Evolutionary conservation across 805 yeast genomes (phyloP).

Genomic region (Saturnispora besseyi): DNA sequence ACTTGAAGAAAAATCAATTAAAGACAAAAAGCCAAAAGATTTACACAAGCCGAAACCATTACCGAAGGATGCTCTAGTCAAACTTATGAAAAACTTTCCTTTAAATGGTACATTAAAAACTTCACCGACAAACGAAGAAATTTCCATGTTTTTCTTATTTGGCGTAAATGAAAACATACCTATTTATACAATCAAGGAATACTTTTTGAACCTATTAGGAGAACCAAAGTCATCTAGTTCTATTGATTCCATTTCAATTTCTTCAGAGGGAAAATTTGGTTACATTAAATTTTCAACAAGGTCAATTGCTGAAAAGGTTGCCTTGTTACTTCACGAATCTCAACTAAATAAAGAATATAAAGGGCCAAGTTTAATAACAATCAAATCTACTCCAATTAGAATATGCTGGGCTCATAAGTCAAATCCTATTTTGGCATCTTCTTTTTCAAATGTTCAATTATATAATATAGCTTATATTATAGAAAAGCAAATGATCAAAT

Average conservation of each 20-base stretch:
- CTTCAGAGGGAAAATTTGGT: slow-evolving; percentile 57
- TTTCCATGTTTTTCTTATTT: slow-evolving; percentile 62
- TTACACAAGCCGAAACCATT: slow-evolving; percentile 7
- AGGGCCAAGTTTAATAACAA: slow-evolving; percentile 27
- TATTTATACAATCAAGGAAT: slow-evolving; percentile 48
- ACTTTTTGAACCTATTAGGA: slow-evolving; percentile 30
- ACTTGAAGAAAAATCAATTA: slow-evolving; percentile 7
- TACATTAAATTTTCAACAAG: slow-evolving; percentile 46
- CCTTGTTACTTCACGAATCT: slow-evolving; percentile 17
- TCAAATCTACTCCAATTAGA: slow-evolving; percentile 38
- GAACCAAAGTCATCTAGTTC: slow-evolving; percentile 7
- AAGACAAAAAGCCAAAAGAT: slow-evolving; percentile 7
- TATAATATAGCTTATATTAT: slow-evolving; percentile 42
- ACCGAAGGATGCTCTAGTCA: slow-evolving; percentile 38
- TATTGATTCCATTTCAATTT: slow-evolving; percentile 39
- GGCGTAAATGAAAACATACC: slow-evolving; percentile 65
- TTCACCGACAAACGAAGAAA: slow-evolving; percentile 31
- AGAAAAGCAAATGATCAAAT: slow-evolving; percentile 42
- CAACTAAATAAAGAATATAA: slow-evolving; percentile 5
- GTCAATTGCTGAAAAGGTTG: slow-evolving; percentile 41
- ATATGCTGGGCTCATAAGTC: slow-evolving; percentile 38
- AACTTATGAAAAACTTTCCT: slow-evolving; percentile 54
- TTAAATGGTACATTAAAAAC: slow-evolving; percentile 45
- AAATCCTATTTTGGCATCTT: slow-evolving; percentile 21
- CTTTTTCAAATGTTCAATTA: slow-evolving; percentile 35